phyloP scores from a whole-genome alignment of 2,329 filamentous ascomycete genomes.

The Aspergillus felis region DNA sequence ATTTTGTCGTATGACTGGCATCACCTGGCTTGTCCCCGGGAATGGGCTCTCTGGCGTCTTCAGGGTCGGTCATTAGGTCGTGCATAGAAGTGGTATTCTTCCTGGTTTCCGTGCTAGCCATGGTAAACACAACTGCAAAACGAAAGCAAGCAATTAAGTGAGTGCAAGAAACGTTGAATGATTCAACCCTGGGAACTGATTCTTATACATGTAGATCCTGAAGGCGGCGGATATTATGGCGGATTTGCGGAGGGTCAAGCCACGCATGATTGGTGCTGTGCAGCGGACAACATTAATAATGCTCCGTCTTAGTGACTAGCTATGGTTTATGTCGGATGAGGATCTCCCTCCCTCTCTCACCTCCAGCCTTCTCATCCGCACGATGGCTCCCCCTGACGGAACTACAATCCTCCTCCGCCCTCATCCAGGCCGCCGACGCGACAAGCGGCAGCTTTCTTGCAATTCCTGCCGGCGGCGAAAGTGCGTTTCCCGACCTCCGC shows the following conservation, averaged over 20 bases:
- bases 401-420: not conserved
- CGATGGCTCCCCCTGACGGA: not conserved
- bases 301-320: no score
- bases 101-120: not conserved
- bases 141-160: no score
- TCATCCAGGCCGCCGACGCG: slow-evolving; percentile 1
- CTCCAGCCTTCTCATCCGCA: no score
- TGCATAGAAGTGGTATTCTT: not conserved
- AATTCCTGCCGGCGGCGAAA: slow-evolving; percentile 1
- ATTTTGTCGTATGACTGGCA: not conserved
- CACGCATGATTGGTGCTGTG: not conserved
- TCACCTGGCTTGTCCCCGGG: not conserved
- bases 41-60: not conserved
- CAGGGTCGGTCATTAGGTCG: not conserved
- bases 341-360: no score
- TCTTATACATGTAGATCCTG: not conserved
- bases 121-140: not conserved
- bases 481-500: not conserved
- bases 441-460: slow-evolving; percentile 3
- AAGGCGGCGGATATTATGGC: not conserved
- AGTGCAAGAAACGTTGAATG: no score
- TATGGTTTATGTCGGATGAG: no score
- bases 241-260: not conserved
- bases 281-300: not conserved
- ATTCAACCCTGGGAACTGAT: no score